A percentile compares a stretch with the other conserved stretches of the same genome.
phyloP scores from a whole-genome alignment of 2,329 filamentous ascomycete genomes.

The Elsinoe perseae region DNA sequence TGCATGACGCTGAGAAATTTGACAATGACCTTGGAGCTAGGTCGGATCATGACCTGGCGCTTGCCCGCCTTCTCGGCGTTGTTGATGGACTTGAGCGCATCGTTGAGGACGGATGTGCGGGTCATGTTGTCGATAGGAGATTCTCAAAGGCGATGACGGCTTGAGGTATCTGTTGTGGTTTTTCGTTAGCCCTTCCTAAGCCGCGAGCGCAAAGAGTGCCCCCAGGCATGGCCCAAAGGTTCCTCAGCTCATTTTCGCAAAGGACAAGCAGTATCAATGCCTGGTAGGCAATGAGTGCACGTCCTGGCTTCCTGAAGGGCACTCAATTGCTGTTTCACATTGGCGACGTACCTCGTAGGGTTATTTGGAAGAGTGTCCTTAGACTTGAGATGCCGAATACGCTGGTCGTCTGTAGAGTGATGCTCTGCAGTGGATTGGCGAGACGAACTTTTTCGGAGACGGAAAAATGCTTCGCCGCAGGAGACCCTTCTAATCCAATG shows the following conservation, averaged over 20 bases:
- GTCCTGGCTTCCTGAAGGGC: constrained; percentile 46
- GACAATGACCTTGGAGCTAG: constrained; percentile 98
- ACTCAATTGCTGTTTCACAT: constrained; percentile 28
- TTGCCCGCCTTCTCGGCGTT: constrained; percentile 99
- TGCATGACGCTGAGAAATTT: constrained; percentile 99
- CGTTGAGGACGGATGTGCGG: constrained; percentile 98
- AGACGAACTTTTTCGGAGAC: constrained; percentile 18
- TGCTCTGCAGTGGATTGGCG: background rate
- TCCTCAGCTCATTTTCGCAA: constrained; percentile 57
- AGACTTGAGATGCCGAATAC: background rate
- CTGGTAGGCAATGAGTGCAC: constrained; percentile 34
- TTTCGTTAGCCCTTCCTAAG: constrained; percentile 55
- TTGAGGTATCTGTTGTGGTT: constrained; percentile 51
- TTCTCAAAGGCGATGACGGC: constrained; percentile 63
- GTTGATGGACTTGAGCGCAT: constrained; percentile 83
- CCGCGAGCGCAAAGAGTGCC: constrained; percentile 63
- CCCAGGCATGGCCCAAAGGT: constrained; percentile 48
- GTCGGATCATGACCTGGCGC: constrained; percentile 97
- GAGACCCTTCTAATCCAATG: no score
- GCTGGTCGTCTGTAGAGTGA: background rate
- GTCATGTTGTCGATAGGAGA: constrained; percentile 87
- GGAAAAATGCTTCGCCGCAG: no score
- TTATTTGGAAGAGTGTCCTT: constrained; percentile 16
- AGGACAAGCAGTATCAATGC: constrained; percentile 41
- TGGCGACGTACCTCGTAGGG: constrained; percentile 30